Base-by-base conservation (phyloP, 1,284 basidiomycete species). In the Sporisorium scitamineum region DNA sequence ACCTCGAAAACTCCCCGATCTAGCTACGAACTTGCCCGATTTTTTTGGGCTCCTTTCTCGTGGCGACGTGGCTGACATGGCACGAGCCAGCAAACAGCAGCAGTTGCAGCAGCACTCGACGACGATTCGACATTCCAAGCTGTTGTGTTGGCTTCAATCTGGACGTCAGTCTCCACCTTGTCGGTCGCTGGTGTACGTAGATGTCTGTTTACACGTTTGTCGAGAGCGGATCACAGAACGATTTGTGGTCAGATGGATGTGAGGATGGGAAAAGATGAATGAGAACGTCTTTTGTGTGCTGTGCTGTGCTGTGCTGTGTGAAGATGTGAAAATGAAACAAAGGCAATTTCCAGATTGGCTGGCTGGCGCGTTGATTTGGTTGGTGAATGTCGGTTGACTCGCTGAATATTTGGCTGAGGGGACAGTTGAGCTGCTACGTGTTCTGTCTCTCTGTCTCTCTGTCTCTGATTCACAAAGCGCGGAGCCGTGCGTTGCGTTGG, bases 401-500 rank as follows among this genome's bases (percentile, higher is more conserved):
- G 14, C 37, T 39, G 37, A 39, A 39, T n/a, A 42, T n/a, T 20
- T 16, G 39, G 39, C n/a, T 42, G 39, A 42, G 4, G 6, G 20
- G 39, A 20, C n/a, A n/a, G 11, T 3, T 34, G 32, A 42, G 39
- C 39, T n/a, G 55, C 61, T 54, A 70, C 67, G 67, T 70, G 66
- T 62, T 62, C 55, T 22, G 9, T 39, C 37, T 6, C 45, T 44
- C 47, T n/a, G 31, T 20, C 32, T 42, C 51, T n/a, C 26, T 13
- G 7, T 22, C 31, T 32, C 22, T 41, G 26, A 42, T 65, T 27
- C 27, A 32, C 34, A 42, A 20, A 42, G 34, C 61, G 57, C 61
- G 54, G 68, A 61, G 57, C 69, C 62, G 68, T 70, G 61, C 58
- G 52, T 54, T 50, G 53, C 54, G 16, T 34, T 26, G 51, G 9